Conservation (phyloP, 2,329 filamentous ascomycete genomes). For the Penicillium sp. region DNA sequence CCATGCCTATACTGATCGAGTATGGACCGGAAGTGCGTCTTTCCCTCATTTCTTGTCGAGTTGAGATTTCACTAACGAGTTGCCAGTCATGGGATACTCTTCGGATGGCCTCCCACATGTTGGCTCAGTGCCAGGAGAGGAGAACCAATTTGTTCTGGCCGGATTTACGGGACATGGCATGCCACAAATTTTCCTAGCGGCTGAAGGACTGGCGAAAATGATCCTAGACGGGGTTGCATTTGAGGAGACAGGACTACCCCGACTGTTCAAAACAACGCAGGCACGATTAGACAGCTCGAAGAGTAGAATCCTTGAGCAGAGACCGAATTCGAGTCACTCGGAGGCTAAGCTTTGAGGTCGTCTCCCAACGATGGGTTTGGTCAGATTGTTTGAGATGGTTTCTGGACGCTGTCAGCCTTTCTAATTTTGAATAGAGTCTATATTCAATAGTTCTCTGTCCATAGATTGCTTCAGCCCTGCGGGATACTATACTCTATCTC, state of each 20-base stretch:
- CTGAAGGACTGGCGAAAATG: constrained; percentile 62
- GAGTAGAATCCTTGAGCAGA: background rate
- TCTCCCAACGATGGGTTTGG: no score
- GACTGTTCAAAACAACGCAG: constrained; percentile 33
- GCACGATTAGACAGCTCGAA: background rate
- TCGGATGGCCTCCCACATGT: constrained; percentile 58
- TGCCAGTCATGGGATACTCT: constrained; percentile 57
- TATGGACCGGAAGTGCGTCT: constrained; percentile 43
- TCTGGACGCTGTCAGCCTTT: no score
- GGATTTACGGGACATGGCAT: constrained; percentile 71
- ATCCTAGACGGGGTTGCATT: constrained; percentile 40
- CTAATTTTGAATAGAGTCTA: no score
- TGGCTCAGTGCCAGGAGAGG: constrained; percentile 50
- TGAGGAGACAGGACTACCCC: constrained; percentile 35
- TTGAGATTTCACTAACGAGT: background rate
- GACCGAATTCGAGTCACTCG: background rate
- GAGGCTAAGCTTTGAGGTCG: background rate
- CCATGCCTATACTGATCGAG: constrained; percentile 33
- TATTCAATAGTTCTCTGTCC: no score
- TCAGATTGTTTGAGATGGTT: no score
- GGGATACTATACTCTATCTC: no score
- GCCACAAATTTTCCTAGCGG: constrained; percentile 65
- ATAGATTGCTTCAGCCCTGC: no score
- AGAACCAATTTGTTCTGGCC: constrained; percentile 59
- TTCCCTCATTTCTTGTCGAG: background rate